phyloP scores from a whole-genome alignment of 75 land plant genomes.

The Larix kaempferi region DNA sequence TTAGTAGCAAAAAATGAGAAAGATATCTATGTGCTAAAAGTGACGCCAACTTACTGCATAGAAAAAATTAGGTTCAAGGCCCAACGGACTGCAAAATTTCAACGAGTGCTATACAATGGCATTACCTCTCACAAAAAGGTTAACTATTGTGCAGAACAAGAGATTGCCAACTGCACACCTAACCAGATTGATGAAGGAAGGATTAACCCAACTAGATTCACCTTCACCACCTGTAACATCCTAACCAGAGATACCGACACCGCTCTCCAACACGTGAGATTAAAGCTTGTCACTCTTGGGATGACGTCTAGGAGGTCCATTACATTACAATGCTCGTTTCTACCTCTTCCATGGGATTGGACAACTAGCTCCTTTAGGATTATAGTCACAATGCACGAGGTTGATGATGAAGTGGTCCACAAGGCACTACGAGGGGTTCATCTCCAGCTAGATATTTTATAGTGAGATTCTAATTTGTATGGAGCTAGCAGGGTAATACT shows the following conservation, averaged over 20 bases:
- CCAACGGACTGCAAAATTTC: too few relatives aligned
- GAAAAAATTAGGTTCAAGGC: too few relatives aligned
- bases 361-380: not conserved
- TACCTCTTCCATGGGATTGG: not conserved
- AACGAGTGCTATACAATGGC: too few relatives aligned
- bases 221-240: not conserved
- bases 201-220: not conserved
- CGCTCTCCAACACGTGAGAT: not conserved
- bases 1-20: too few relatives aligned
- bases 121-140: too few relatives aligned
- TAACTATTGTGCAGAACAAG: too few relatives aligned
- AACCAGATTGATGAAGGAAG: not conserved
- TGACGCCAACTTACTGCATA: too few relatives aligned
- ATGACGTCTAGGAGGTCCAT: not conserved
- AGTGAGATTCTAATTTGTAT: too few relatives aligned
- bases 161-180: too few relatives aligned
- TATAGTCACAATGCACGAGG: not conserved
- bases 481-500: too few relatives aligned
- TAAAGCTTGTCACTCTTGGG: not conserved
- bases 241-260: not conserved
- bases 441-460: not conserved
- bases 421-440: not conserved
- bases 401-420: not conserved
- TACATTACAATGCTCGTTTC: not conserved
- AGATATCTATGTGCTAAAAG: too few relatives aligned